Evolutionary conservation across 1,139 yeast genomes (phyloP), one percentile per base, ranked within the genome.

Genomic region (Martiniozyma asiatica): DNA sequence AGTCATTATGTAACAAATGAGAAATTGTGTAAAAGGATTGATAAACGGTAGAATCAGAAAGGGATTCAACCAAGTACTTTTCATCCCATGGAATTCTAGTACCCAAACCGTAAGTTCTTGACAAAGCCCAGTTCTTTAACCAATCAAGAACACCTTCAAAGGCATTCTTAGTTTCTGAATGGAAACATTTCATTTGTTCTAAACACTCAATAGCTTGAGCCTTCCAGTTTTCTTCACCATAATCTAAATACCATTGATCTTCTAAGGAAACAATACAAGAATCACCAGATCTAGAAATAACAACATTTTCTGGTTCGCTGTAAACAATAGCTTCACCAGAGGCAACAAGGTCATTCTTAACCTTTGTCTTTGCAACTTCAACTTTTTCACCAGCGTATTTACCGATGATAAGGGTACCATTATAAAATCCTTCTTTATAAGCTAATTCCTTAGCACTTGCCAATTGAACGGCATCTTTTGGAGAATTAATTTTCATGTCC

Each of bases 101-200:
- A 55, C 99, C 99, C 45, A 92, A 68, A 54, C 98, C 99, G 48
- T 82, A 92, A 40, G 93, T 78, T 67, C 98, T 81, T 37, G 94
- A 82, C 39, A 92, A 82, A 32, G 99, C 98, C 99, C 99, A 92
- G 63, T 85, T 87, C 62, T 80, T 82, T 53, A 92, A 73, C 99
- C 99, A 92, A 44, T 79, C 93, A 45, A 92, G 67, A 35, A 82
- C 94, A 58, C 87, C 89, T 59, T 87, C 95, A 50, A 89, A 87
- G 6, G 93, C 95, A 50, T 89, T 74, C 53, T 81, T 72, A 32
- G 94, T 82, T 63, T 89, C 98, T 35, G 76, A 65, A 32, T 78
- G 66, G 63, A 70, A 89, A 14, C 92, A 71, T 56, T 81, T 72
- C 92, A 92, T 76, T 42, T 58, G 53, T 27, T 64, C 66, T 43